Evolutionary conservation across 2,329 filamentous ascomycete species (phyloP), one percentile per base, ranked within the genome.

Genomic region (Capronia americana): DNA sequence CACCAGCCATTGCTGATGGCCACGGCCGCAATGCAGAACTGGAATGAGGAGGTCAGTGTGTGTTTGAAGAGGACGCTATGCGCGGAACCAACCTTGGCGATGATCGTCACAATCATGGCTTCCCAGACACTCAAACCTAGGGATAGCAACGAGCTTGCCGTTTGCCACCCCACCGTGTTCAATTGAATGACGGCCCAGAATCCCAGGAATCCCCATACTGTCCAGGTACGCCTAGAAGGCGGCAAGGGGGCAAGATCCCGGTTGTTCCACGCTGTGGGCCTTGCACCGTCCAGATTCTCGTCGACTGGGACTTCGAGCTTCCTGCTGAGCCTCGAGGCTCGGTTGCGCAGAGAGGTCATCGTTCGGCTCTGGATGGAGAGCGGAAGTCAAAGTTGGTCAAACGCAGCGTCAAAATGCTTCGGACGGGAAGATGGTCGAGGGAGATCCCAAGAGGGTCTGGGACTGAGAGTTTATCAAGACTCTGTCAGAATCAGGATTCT

Each of bases 171-270:
- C 46, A 69, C 73, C 53, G 71, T 72, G 61, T 73, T 74, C 50
- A 72, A 81, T 28, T 65, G 65, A 8, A 65, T 69, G 32, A 69
- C 63, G 12, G 66, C 61, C 67, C 67, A 67, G 17, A 69, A 65
- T 23, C 58, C 57, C 24, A 69, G 57, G 34, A 93, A 97, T 78
- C 96, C 96, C 87, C 90, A 92, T 7, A 60, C 32, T 90, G 81
- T 20, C 88, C 88, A 93, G n/a, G 57, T 93, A 97, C 85, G 92
- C 87, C 61, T 93, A 88, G 46, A 48, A 24, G 61, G 61, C 6
- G 61, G 61, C 10, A 64, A 55, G 1, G 61, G 61, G 2, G 61
- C 61, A 24, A 64, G 61, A 54, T 64, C 61, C 30, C 61, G 61
- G 38, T 64, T 64, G 46, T 64, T 64, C 61, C 61, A 64, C 46